Base-by-base conservation (phyloP, 1,284 basidiomycete genomes). In the Schizopora paradoxa region DNA sequence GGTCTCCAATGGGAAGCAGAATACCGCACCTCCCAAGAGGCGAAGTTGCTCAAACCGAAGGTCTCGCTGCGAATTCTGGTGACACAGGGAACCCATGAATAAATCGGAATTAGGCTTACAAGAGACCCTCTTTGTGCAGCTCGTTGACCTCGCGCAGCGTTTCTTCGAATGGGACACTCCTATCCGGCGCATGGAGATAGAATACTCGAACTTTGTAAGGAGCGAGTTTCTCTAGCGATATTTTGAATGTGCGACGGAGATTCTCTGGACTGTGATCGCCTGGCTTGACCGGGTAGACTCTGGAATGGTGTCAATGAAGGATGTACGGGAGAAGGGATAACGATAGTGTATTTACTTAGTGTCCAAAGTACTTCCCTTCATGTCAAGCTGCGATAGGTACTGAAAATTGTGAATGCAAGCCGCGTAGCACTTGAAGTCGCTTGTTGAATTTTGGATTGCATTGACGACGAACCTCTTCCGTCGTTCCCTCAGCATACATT, bases 401-500 rank as follows among this genome's bases (percentile, higher is more conserved):
- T 74, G 47, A 1, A 35, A 8, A 32, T 25, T 31, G 16, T 8
- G 19, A 32, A 29, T n/a, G 25, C 22, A 22, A 21, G 29, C 21
- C 23, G n/a, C n/a, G n/a, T n/a, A n/a, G n/a, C n/a, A n/a, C n/a
- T n/a, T 16, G 16, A 26, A n/a, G 36, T 16, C 14, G 5, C 8
- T n/a, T 11, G 25, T 14, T 1, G 0, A 5, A n/a, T 18, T 40
- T 16, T 7, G 6, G 26, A 26, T 18, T 18, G 45, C 52, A 25
- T 36, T 7, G 11, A 16, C 27, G 13, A 43, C 55, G 21, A 41
- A 72, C 73, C 55, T 68, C 56, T 55, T 79, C 76, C 0, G 77
- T 72, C 0, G 74, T 77, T 4, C 74, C 74, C 19, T 68, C 66
- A 1, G 59, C 71, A 46, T 79, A 79, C 45, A 69, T 54, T 13